phyloP scores from a whole-genome alignment of 2,329 filamentous ascomycete genomes.

The Aspergillus brasiliensis region DNA sequence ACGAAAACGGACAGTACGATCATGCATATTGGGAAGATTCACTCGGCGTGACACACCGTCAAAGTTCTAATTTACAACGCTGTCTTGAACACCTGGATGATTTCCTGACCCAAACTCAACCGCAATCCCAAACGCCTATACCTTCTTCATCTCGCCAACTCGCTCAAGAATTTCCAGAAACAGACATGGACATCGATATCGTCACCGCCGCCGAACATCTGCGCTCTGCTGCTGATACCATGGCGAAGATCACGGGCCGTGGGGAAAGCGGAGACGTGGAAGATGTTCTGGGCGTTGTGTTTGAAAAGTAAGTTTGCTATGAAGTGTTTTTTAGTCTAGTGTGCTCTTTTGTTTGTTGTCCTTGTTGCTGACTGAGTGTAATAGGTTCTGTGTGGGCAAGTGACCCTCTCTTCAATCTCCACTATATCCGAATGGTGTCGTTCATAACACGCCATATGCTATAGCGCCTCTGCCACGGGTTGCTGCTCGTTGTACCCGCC shows the following conservation, averaged over 20 bases:
- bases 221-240: conserved; percentile 73
- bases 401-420: too few relatives aligned
- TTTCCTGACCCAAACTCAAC: conserved; percentile 68
- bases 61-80: conserved; percentile 75
- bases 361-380: conserved; percentile 16
- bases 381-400: conserved; percentile 56
- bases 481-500: conserved; percentile 37
- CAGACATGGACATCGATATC: conserved; percentile 76
- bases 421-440: not conserved
- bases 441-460: not conserved
- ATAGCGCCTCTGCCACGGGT: conserved; percentile 12
- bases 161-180: conserved; percentile 20
- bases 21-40: conserved; percentile 76
- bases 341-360: not conserved
- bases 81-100: conserved; percentile 72
- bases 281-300: conserved; percentile 93
- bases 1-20: conserved; percentile 50
- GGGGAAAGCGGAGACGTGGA: conserved; percentile 89
- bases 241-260: conserved; percentile 85
- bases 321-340: too few relatives aligned
- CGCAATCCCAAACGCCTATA: conserved; percentile 29
- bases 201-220: conserved; percentile 89
- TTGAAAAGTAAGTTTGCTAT: conserved; percentile 77
- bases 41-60: conserved; percentile 86
- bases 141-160: conserved; percentile 20